Conservation (phyloP, 2,329 filamentous ascomycete species). For the Beauveria medogensis region DNA sequence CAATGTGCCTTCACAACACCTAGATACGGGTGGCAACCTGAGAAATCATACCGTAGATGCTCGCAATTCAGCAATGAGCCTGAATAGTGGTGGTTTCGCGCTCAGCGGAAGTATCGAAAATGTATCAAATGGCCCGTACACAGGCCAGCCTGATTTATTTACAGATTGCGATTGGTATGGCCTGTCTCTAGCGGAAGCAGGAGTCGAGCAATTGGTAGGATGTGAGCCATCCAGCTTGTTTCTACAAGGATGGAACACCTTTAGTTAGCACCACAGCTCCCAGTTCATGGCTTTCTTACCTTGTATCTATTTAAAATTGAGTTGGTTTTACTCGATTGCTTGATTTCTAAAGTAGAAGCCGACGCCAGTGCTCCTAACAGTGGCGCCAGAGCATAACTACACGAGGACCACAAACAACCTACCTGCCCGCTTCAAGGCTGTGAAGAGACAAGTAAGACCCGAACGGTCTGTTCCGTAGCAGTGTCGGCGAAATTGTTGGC, state of each 20-base stretch:
- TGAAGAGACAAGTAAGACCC: slow-evolving; percentile 40
- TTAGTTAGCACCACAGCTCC: neutral
- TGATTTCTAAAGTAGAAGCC: too few species aligned
- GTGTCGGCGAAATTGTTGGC: slow-evolving; percentile 41
- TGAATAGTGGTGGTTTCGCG: neutral
- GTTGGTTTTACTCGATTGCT: too few species aligned
- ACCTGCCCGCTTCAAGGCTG: slow-evolving; percentile 35
- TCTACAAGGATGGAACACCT: neutral
- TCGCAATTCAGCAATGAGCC: neutral
- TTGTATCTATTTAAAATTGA: too few species aligned
- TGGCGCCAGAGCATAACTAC: too few species aligned
- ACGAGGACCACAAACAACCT: too few species aligned
- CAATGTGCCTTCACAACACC: neutral
- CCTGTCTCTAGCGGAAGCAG: neutral
- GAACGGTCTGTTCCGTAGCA: slow-evolving; percentile 37
- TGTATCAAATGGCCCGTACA: neutral
- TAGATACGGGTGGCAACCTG: neutral
- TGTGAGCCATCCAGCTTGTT: slow-evolving; percentile 1
- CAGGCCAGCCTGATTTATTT: neutral
- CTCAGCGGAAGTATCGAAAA: neutral
- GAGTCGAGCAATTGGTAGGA: slow-evolving; percentile 3
- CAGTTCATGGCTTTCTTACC: too few species aligned
- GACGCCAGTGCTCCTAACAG: too few species aligned
- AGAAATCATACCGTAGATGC: neutral
- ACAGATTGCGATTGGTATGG: neutral